Conservation (phyloP, 805 yeast genomes). For the Metschnikowia lachancei region DNA sequence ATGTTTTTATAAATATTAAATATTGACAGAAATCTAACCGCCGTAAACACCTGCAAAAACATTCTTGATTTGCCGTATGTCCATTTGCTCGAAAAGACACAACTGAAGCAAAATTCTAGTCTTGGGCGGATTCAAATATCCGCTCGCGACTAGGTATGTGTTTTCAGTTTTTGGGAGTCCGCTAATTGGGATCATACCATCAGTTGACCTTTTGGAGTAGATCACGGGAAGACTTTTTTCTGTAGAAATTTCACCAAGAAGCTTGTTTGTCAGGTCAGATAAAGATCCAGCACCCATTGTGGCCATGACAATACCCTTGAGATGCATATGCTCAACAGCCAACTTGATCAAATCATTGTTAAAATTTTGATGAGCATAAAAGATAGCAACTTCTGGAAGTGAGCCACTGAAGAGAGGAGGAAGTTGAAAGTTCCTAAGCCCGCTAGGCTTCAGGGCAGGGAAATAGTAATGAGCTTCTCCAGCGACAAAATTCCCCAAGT, state of each 20-base stretch:
- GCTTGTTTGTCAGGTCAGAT: slow-evolving; percentile 47
- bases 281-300: slow-evolving; percentile 73
- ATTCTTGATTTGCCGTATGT: slow-evolving; percentile 38
- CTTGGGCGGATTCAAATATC: slow-evolving; percentile 65
- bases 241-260: slow-evolving; percentile 39
- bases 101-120: slow-evolving; percentile 57
- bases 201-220: slow-evolving; percentile 65
- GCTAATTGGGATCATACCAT: slow-evolving; percentile 65
- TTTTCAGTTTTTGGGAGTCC: slow-evolving; percentile 29
- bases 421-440: slow-evolving; percentile 29
- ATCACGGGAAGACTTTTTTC: slow-evolving; percentile 49
- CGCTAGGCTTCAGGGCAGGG: slow-evolving; percentile 60
- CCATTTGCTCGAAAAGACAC: slow-evolving; percentile 45
- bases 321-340: slow-evolving; percentile 43
- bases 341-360: slow-evolving; percentile 47
- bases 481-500: slow-evolving; percentile 66
- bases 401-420: slow-evolving; percentile 22
- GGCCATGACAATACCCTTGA: slow-evolving; percentile 60
- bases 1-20: not conserved
- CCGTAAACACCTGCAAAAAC: slow-evolving; percentile 51
- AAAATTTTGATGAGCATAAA: slow-evolving; percentile 63
- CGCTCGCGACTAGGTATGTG: slow-evolving; percentile 48
- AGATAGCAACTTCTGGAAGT: slow-evolving; percentile 48
- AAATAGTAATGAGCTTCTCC: slow-evolving; percentile 62
- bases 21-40: slow-evolving; percentile 8